A percentile compares a stretch with the other conserved stretches of the same genome.
These are phyloP conservation scores for Podaxis pistillaris DNA, from an alignment of 768 basidiomycete genomes.

Conservation along the genomic window DNA sequence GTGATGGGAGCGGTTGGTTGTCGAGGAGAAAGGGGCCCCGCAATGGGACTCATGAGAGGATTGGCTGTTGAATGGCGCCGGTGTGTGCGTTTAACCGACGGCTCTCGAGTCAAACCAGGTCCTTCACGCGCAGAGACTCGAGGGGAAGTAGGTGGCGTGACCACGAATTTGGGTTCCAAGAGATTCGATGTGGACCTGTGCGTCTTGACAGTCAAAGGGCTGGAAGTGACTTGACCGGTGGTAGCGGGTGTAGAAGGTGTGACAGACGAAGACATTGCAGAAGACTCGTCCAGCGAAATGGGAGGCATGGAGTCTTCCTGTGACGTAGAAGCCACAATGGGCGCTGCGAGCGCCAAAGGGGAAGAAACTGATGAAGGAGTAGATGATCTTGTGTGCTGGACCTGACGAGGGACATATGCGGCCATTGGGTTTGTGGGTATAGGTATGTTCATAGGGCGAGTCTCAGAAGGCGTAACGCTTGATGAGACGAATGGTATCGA, in stretches of 20 bases:
- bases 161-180: slow-evolving; percentile 59
- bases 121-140: slow-evolving; percentile 47
- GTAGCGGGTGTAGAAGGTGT: slow-evolving; percentile 1
- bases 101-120: slow-evolving; percentile 37
- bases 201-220: slow-evolving; percentile 39
- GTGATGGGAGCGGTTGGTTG: slow-evolving; percentile 77
- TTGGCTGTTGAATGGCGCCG: slow-evolving; percentile 75
- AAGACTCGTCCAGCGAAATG: slow-evolving; percentile 62
- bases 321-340: slow-evolving; percentile 70
- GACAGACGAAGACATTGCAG: slow-evolving; percentile 6
- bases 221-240: not conserved
- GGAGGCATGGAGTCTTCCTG: slow-evolving; percentile 60
- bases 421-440: slow-evolving; percentile 20
- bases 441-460: slow-evolving; percentile 20
- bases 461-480: slow-evolving; percentile 22
- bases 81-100: slow-evolving; percentile 54
- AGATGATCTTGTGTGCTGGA: slow-evolving; percentile 70
- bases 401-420: slow-evolving; percentile 36
- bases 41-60: slow-evolving; percentile 58
- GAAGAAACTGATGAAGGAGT: slow-evolving; percentile 89
- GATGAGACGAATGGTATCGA: slow-evolving; percentile 16
- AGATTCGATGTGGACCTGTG: slow-evolving; percentile 68
- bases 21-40: slow-evolving; percentile 81
- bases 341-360: slow-evolving; percentile 80
- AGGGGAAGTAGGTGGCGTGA: slow-evolving; percentile 79